Evolutionary conservation across 1,284 basidiomycete genomes (phyloP).

Genomic region (Malassezia pachydermatis): DNA sequence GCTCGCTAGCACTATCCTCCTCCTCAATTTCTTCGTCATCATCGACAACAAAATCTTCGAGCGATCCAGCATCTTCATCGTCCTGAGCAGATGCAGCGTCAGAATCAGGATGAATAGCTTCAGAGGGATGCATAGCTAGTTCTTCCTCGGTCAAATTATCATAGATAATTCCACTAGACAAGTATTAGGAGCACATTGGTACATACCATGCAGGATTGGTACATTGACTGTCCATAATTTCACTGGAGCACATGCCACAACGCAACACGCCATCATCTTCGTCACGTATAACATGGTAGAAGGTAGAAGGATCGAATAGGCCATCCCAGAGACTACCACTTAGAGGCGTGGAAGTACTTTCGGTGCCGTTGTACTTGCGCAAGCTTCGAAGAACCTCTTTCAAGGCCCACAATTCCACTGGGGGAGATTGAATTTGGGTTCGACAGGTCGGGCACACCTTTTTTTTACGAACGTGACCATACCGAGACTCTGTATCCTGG

Average conservation of each 20-base stretch:
- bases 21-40: slow-evolving; percentile 4
- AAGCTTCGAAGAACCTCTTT: slow-evolving; percentile 31
- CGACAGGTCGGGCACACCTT: slow-evolving; percentile 44
- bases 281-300: slow-evolving; percentile 33
- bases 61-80: slow-evolving; percentile 18
- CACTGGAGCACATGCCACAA: slow-evolving; percentile 34
- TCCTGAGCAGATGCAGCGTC: slow-evolving; percentile 4
- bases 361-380: slow-evolving; percentile 16
- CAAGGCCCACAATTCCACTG: slow-evolving; percentile 36
- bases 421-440: slow-evolving; percentile 27
- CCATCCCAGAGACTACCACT: slow-evolving; percentile 13
- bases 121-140: background rate
- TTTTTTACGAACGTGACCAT: slow-evolving; percentile 25
- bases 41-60: slow-evolving; percentile 16
- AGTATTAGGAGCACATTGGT: background rate
- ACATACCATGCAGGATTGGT: slow-evolving; percentile 33
- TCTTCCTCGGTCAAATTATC: slow-evolving; percentile 16
- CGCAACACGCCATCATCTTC: slow-evolving; percentile 33
- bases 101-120: slow-evolving; percentile 4
- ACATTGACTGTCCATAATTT: slow-evolving; percentile 36
- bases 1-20: background rate
- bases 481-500: slow-evolving; percentile 7
- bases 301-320: slow-evolving; percentile 10
- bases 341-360: slow-evolving; percentile 3
- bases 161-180: slow-evolving; percentile 10